Conservation (phyloP, 2,329 filamentous ascomycete species). For the Monosporascus sp. region DNA sequence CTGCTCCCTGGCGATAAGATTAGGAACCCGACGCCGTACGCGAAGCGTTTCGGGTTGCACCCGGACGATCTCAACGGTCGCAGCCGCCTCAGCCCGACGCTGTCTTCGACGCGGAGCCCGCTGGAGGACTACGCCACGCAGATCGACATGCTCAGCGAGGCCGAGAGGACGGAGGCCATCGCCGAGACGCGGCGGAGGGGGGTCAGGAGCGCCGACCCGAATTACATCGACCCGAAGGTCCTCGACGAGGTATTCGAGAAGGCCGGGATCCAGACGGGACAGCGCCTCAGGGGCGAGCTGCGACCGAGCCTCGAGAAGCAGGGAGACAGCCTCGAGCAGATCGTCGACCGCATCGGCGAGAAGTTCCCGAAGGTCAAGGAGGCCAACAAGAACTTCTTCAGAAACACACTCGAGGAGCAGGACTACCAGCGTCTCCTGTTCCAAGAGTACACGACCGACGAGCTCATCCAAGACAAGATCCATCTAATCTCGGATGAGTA, state of each 20-base stretch:
- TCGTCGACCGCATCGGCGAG: constrained; percentile 4
- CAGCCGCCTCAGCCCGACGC: constrained; percentile 23
- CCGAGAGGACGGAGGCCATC: background rate
- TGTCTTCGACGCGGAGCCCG: constrained; percentile 15
- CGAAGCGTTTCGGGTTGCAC: constrained; percentile 21
- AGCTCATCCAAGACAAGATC: constrained; percentile 14
- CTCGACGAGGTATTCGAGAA: constrained; percentile 9
- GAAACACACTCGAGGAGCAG: constrained; percentile 17
- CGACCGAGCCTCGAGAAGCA: background rate
- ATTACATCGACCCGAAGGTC: constrained; percentile 11
- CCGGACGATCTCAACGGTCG: constrained; percentile 18
- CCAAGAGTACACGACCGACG: constrained; percentile 22
- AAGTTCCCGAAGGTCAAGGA: background rate
- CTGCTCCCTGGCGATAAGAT: constrained; percentile 14
- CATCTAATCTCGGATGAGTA: constrained; percentile 14
- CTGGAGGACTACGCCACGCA: constrained; percentile 13
- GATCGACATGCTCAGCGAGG: constrained; percentile 10
- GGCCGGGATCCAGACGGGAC: constrained; percentile 4
- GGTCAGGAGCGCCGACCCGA: background rate
- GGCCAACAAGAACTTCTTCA: constrained; percentile 13
- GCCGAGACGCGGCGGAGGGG: background rate
- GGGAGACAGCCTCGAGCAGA: constrained; percentile 11
- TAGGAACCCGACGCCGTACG: constrained; percentile 17
- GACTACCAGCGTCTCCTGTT: constrained; percentile 22
- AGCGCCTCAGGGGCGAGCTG: constrained; percentile 6